Percentiles rank a stretch among this genome's conserved stretches.
These are phyloP conservation scores for Trichosporon faecale DNA, from an alignment of 1,284 basidiomycete genomes.

Conservation along the genomic window DNA sequence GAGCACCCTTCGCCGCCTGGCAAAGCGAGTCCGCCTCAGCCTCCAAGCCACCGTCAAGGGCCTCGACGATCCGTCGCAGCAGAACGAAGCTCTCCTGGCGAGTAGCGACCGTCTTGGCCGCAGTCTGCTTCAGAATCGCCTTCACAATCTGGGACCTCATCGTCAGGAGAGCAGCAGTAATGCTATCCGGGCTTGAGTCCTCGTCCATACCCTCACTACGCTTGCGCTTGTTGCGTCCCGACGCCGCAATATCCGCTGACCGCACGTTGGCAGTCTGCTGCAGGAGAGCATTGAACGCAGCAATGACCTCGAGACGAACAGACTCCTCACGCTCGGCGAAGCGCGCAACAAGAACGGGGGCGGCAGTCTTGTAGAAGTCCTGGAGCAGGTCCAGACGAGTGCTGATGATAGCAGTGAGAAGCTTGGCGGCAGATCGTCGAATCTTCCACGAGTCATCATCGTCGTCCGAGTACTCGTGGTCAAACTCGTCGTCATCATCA, in stretches of 20 bases:
- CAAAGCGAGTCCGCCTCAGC: slow-evolving; percentile 61
- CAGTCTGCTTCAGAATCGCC: slow-evolving; percentile 76
- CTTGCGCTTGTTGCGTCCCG: slow-evolving; percentile 57
- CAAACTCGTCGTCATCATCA: slow-evolving; percentile 57
- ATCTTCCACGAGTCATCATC: slow-evolving; percentile 99
- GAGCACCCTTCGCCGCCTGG: slow-evolving; percentile 36
- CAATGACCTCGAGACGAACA: slow-evolving; percentile 89
- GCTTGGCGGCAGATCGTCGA: slow-evolving; percentile 84
- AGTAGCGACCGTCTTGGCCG: slow-evolving; percentile 76
- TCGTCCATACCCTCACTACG: slow-evolving; percentile 68
- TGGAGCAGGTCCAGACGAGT: slow-evolving; percentile 82
- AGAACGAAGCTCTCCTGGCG: slow-evolving; percentile 82
- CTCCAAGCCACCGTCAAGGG: slow-evolving; percentile 78
- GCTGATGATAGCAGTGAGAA: slow-evolving; percentile 76
- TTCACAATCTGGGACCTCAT: slow-evolving; percentile 78
- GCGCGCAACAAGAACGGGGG: slow-evolving; percentile 80
- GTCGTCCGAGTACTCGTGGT: slow-evolving; percentile 90
- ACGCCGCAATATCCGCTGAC: slow-evolving; percentile 34
- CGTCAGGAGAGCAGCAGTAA: slow-evolving; percentile 70
- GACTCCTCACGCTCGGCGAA: slow-evolving; percentile 95
- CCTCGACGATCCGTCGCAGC: slow-evolving; percentile 69
- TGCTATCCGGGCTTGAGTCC: slow-evolving; percentile 70
- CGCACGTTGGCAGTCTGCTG: slow-evolving; percentile 62
- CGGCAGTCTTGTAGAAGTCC: slow-evolving; percentile 75
- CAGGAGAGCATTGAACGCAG: slow-evolving; percentile 75